phyloP scores from a whole-genome alignment of 208 protist genomes.

The Crithidia thermophila region DNA sequence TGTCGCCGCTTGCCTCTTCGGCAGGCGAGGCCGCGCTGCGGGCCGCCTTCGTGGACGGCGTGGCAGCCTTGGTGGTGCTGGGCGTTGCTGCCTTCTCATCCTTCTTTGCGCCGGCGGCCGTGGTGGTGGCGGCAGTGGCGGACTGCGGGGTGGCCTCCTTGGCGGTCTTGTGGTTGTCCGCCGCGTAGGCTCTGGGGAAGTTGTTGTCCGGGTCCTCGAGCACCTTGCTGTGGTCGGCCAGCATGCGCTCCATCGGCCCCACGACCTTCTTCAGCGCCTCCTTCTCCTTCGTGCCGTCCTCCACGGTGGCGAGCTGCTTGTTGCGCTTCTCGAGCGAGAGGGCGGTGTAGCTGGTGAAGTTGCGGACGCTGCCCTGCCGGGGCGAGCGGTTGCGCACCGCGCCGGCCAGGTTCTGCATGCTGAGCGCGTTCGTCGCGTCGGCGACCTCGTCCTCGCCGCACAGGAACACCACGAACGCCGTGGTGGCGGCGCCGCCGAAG shows the following conservation, averaged over 20 bases:
- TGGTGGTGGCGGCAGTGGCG: background rate
- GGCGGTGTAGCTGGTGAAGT: slow-evolving; percentile 47
- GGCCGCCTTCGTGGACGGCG: background rate
- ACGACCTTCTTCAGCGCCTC: slow-evolving; percentile 19
- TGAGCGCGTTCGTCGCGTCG: slow-evolving; percentile 33
- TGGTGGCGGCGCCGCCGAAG: slow-evolving; percentile 53
- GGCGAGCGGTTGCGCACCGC: slow-evolving; percentile 38
- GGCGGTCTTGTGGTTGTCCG: slow-evolving; percentile 10
- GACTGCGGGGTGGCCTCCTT: slow-evolving; percentile 1
- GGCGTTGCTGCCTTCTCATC: slow-evolving; percentile 1
- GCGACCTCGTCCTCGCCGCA: slow-evolving; percentile 31
- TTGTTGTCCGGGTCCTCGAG: slow-evolving; percentile 31
- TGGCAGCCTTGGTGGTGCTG: background rate
- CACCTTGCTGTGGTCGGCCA: slow-evolving; percentile 37
- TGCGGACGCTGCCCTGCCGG: slow-evolving; percentile 48
- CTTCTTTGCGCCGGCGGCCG: background rate
- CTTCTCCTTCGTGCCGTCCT: slow-evolving; percentile 9
- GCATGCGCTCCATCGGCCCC: slow-evolving; percentile 27
- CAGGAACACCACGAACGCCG: slow-evolving; percentile 31
- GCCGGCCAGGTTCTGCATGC: slow-evolving; percentile 25
- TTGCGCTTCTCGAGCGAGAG: slow-evolving; percentile 34
- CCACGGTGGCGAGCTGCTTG: slow-evolving; percentile 19
- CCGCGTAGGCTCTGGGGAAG: slow-evolving; percentile 41
- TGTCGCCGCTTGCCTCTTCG: background rate
- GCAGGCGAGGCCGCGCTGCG: background rate